These are phyloP conservation scores for Debaryomyces maramus DNA, from an alignment of 805 yeast species.

Conservation along the genomic window DNA sequence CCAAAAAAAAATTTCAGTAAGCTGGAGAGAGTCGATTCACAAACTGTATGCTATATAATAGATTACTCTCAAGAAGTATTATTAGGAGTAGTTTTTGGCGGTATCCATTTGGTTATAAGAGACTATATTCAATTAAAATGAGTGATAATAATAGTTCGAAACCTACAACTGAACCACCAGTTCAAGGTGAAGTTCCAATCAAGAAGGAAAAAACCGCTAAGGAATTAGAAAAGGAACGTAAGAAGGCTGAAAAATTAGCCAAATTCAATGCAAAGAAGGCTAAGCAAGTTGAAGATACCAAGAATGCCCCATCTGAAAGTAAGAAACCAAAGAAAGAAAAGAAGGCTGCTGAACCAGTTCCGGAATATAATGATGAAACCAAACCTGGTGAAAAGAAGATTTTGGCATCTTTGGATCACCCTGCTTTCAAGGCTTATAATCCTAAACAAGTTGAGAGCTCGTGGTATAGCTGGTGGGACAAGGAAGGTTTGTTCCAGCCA, in stretches of 20 bases:
- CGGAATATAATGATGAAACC: slow-evolving; percentile 86
- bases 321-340: slow-evolving; percentile 71
- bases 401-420: slow-evolving; percentile 83
- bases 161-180: slow-evolving; percentile 8
- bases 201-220: slow-evolving; percentile 65
- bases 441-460: slow-evolving; percentile 93
- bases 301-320: slow-evolving; percentile 41
- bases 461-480: slow-evolving; percentile 98
- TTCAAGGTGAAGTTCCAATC: slow-evolving; percentile 17
- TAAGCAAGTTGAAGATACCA: slow-evolving; percentile 49
- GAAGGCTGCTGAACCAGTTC: slow-evolving; percentile 66
- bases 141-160: slow-evolving; percentile 11
- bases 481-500: slow-evolving; percentile 86
- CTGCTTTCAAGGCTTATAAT: slow-evolving; percentile 89
- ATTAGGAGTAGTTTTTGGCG: slow-evolving; percentile 6
- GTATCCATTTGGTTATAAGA: slow-evolving; percentile 4
- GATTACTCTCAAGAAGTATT: slow-evolving; percentile 13
- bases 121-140: slow-evolving; percentile 10
- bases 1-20: slow-evolving; percentile 9
- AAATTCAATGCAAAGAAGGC: slow-evolving; percentile 84
- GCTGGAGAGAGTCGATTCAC: neutral
- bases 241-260: slow-evolving; percentile 85
- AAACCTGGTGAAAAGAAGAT: slow-evolving; percentile 88
- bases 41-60: slow-evolving; percentile 16
- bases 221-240: slow-evolving; percentile 81